Evolutionary conservation across 768 basidiomycete genomes (phyloP), one percentile per base, ranked within the genome.

Genomic region (Cystofilobasidium bisporidii): DNA sequence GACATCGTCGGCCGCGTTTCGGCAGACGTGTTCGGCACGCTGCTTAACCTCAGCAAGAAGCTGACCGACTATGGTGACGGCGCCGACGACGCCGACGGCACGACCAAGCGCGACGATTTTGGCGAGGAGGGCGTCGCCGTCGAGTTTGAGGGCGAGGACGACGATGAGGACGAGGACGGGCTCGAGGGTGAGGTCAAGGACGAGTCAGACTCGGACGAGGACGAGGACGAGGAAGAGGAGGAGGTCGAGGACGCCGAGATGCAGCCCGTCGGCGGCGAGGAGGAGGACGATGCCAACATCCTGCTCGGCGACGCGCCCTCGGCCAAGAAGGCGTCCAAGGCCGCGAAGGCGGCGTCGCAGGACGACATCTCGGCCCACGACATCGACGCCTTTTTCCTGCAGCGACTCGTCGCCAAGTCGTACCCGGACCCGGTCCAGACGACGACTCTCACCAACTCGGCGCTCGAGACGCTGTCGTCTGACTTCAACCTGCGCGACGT

Each of bases 381-480:
- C 61, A 86, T 99, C 73, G 94, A 99, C 76, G 94, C 85, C 32
- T 98, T 98, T 84, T 99, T 93, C 93, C 90, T 99, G 0, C 96
- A 99, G 74, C 87, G 93, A 0, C 88, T 94, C 68, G 86, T 98
- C 61, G 84, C 89, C 0, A 86, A 90, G 74, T 82, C 91, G 18
- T 97, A 96, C 74, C 83, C 93, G 6, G 96, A 99, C 75, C 89
- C 96, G 2, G 87, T 91, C 73, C 96, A 91, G 20, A 89, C 92
- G 3, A 87, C 91, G 65, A 88, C 91, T 78, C 93, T 98, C 73
- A 89, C 96, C 0, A 79, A 87, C 0, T 79, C 86, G 14, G 91
- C 93, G 0, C 85, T 98, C 63, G 83, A 83, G 63, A 64, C 60
- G 14, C 85, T 91, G 73, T 85, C 85, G 28, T 91, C 91, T 2